phyloP scores from a whole-genome alignment of 495 filamentous ascomycete genomes.

The Mytilinidion resinicola region DNA sequence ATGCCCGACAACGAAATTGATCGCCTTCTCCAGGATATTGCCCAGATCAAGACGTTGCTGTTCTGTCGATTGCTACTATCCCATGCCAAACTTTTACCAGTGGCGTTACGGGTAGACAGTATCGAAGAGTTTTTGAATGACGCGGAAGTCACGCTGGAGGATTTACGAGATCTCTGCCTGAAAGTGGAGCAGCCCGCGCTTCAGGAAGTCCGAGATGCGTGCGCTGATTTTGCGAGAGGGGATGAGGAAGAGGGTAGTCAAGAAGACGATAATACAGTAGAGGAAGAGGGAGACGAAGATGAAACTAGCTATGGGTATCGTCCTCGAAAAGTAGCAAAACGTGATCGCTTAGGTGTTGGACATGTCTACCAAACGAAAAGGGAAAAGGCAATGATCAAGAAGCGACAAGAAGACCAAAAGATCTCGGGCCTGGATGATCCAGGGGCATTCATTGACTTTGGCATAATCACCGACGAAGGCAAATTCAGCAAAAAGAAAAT shows the following conservation, averaged over 20 bases:
- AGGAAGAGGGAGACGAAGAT: not conserved
- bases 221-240: constrained; percentile 46
- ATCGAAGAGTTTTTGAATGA: constrained; percentile 46
- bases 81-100: constrained; percentile 44
- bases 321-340: no score
- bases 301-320: no score
- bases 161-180: constrained; percentile 46
- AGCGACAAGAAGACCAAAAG: not conserved
- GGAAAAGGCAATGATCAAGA: constrained; percentile 16
- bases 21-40: constrained; percentile 39
- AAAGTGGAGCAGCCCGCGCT: constrained; percentile 43
- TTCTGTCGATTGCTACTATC: constrained; percentile 47
- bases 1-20: constrained; percentile 44
- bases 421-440: not conserved
- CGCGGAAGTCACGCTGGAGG: constrained; percentile 38
- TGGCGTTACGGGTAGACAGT: constrained; percentile 39
- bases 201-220: constrained; percentile 47
- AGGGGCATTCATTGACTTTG: constrained; percentile 5
- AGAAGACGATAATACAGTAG: constrained; percentile 18
- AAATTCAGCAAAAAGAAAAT: constrained; percentile 33
- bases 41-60: constrained; percentile 46
- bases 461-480: constrained; percentile 23
- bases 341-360: no score
- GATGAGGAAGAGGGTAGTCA: constrained; percentile 4
- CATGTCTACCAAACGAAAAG: constrained; percentile 27